phyloP scores from a whole-genome alignment of 768 basidiomycete genomes.

The Suillus ampliporus region DNA sequence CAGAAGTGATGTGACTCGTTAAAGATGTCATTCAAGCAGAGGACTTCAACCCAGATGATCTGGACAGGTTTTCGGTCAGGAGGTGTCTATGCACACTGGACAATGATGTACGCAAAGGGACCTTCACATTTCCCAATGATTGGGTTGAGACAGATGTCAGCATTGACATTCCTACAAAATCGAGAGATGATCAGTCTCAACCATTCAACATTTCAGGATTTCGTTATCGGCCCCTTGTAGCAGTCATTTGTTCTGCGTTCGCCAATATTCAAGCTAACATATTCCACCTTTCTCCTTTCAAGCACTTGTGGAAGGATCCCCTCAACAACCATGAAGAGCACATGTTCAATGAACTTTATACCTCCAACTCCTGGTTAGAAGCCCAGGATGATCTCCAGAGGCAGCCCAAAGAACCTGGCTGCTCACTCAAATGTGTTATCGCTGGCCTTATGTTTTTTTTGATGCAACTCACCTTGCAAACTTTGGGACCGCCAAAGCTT shows the following conservation, averaged over 20 bases:
- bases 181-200: not conserved
- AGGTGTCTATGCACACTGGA: not conserved
- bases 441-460: conserved; percentile 28
- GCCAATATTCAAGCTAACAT: not conserved
- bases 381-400: conserved; percentile 24
- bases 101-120: not conserved
- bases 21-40: conserved; percentile 10
- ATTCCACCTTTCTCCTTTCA: conserved; percentile 32
- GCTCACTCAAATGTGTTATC: conserved; percentile 17
- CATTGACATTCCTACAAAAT: not conserved
- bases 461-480: conserved; percentile 28
- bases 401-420: conserved; percentile 16
- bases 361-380: conserved; percentile 21
- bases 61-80: conserved; percentile 6
- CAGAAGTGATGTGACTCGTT: conserved; percentile 5
- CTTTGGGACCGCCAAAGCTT: conserved; percentile 21
- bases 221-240: conserved; percentile 19
- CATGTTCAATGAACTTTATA: conserved; percentile 25
- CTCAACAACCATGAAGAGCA: conserved; percentile 11
- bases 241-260: conserved; percentile 19
- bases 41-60: conserved; percentile 15
- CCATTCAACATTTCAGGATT: conserved; percentile 19
- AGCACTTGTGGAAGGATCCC: conserved; percentile 17
- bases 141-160: conserved; percentile 17
- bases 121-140: not conserved